Base-by-base conservation (phyloP, 106 monocot species). In the Agapanthus africanus region DNA sequence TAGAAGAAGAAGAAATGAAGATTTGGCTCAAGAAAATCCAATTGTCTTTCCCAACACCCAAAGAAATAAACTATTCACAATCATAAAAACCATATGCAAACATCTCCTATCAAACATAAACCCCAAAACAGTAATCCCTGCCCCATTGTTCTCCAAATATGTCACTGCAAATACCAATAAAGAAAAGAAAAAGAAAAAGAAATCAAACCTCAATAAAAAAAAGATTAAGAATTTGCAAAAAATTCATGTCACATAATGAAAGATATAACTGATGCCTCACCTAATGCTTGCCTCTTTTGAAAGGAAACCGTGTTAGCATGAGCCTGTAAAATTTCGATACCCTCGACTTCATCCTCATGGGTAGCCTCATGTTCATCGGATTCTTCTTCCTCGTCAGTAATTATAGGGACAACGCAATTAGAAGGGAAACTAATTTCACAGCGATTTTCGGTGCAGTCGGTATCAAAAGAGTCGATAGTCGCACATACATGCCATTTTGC, bases 251-350 rank as follows among this genome's bases (percentile, higher is more conserved):
- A 41, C 13, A 13, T 13, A 41, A 13, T 41, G 6, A 7, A 41
- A 6, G 13, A 6, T 7, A 6, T 13, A 41, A 6, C 40, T 41
- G 13, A 13, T 41, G 40, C 40, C 40, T 78, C 42, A 93, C 92
- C 92, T 18, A 93, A 74, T 10, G 92, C 92, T 69, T 93, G 92
- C 62, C 92, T 80, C 71, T 93, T 93, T 37, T 93, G 88, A 44
- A 85, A 93, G 33, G 92, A 81, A 39, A 93, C 60, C 47, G 81
- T 81, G 63, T 77, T 70, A 15, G 71, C 73, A 21, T 73, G 76
- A 8, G 83, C 78, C 2, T 66, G 67, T 28, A 85, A 25, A 10
- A 82, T 35, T n/a, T 76, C 66, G 1, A 78, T 77, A 73, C 78
- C 76, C 31, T 83, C 88, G 19, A 84, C 59, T 10, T 77, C 79